Evolutionary conservation across 176 grass and related monocot genomes (phyloP), one percentile per base, ranked within the genome.

Genomic region (Urochloa ruziziensis): DNA sequence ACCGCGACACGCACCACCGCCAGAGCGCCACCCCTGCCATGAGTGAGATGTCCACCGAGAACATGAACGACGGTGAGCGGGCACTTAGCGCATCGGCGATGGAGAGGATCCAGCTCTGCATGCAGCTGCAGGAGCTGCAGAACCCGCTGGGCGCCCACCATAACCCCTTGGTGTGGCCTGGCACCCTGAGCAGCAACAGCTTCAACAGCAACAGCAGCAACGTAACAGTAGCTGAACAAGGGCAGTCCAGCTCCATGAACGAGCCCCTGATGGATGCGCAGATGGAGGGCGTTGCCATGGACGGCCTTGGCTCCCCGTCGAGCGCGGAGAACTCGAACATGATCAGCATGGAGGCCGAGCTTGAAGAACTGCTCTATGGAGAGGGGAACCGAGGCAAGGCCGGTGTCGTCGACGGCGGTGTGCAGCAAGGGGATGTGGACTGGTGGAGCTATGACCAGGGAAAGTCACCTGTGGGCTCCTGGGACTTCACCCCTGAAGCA

Each of bases 101-200:
- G 17, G 95, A 97, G 70, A 94, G 95, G 79, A 93, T 95, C 67
- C 92, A 93, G 47, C 90, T 97, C 67, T 94, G 90, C 37, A 88
- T 94, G 86, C 95, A 97, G 69, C 84, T 94, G 34, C 95, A 92
- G 82, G 91, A 88, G 72, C 56, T 90, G 67, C 86, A 85, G 19
- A 77, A 75, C 60, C 88, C 73, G 6, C 84, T 88, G 11, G 60
- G 46, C 68, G 53, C 37, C 34, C 63, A 86, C 79, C 87, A 63
- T 67, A 85, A 74, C 88, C 86, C 92, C 48, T 4, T 84, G 63
- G 48, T 66, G 37, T 93, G 90, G 92, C 74, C 90, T 52, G 70
- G 25, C 3, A 64, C 79, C 4, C 78, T 79, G 13, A 51, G 70
- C 73, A 81, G 46, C 25, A 52, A 51, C 59, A 83, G 71, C 68